Evolutionary conservation across 1,284 basidiomycete species (phyloP), one percentile per base, ranked within the genome.

Genomic region (Erythrobasidium hasegawianum): DNA sequence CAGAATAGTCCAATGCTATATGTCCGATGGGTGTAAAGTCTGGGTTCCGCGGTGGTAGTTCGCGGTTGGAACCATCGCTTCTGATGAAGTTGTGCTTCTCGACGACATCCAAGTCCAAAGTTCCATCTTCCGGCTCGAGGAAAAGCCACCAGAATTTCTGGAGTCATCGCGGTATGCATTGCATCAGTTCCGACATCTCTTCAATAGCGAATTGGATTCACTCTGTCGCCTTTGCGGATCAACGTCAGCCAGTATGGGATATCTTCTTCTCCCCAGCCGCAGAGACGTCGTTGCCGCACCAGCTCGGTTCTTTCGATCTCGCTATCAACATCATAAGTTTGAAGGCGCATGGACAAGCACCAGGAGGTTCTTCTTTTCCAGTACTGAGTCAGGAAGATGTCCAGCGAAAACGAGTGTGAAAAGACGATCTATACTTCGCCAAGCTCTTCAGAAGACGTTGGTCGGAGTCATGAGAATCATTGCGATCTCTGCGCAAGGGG

Each of bases 11-110:
- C 39, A 68, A 22, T 4, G 66, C 66, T 54, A 68, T 55, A 41
- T 68, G 66, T n/a, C 66, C 66, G 10, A 61, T 59, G 4, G 66
- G 66, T 7, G 41, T 49, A 33, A 68, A 68, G 43, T 57, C 45
- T 13, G 49, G 66, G 41, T 60, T 50, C 24, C 13, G 29, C 8
- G 59, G 52, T 10, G 59, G 66, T 13, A 59, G 10, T 10, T 40
- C 50, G 16, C 22, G 20, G 2, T 29, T 50, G 24, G 41, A 18
- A 38, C 16, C 10, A n/a, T n/a, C 40, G 18, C 14, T 26, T 7
- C 47, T 33, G 20, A 56, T 22, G 27, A 22, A 14, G 27, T 64
- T 39, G 20, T 40, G 41, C 22, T 56, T 47, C 20, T 11, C 50
- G 16, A 40, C 33, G n/a, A 54, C 53, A 14, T 49, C 22, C 10